phyloP scores from a whole-genome alignment of 176 grass and related monocot species.

The Hsuehochloa calcarea region DNA sequence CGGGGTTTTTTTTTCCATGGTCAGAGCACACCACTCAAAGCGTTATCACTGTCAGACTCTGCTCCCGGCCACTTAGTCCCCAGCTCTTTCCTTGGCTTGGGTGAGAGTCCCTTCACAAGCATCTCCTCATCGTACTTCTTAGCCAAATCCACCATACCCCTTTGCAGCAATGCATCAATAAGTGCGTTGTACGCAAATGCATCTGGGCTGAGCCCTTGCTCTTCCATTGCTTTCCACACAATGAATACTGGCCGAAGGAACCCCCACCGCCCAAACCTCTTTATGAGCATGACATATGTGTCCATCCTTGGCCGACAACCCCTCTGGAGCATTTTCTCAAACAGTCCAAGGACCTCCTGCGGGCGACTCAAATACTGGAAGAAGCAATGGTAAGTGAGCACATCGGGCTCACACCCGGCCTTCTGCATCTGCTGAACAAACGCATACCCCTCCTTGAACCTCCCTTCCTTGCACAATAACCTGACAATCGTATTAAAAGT shows the following conservation, averaged over 20 bases:
- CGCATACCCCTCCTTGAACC: conserved; percentile 75
- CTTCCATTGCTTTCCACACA: conserved; percentile 77
- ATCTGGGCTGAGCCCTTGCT: conserved; percentile 75
- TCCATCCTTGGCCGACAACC: conserved; percentile 79
- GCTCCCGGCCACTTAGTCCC: conserved; percentile 38
- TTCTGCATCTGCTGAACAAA: conserved; percentile 76
- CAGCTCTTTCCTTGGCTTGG: conserved; percentile 70
- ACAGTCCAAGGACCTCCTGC: conserved; percentile 76
- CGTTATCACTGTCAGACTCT: conserved; percentile 49
- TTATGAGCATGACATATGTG: conserved; percentile 93
- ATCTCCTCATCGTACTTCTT: conserved; percentile 84
- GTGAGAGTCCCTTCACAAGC: conserved; percentile 70
- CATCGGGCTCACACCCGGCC: conserved; percentile 56
- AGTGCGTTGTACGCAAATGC: conserved; percentile 82
- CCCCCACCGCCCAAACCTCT: conserved; percentile 90
- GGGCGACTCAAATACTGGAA: conserved; percentile 77
- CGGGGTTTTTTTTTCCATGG: too few species aligned
- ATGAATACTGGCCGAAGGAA: conserved; percentile 73
- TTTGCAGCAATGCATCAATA: conserved; percentile 76
- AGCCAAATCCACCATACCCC: conserved; percentile 86
- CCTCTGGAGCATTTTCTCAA: conserved; percentile 73
- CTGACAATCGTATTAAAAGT: conserved; percentile 79
- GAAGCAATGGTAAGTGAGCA: conserved; percentile 87
- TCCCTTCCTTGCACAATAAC: conserved; percentile 72
- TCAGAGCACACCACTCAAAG: conserved; percentile 42